Evolutionary conservation across 2,329 filamentous ascomycete genomes (phyloP), one percentile per base, ranked within the genome.

Genomic region (Dichotomopilus funicola): DNA sequence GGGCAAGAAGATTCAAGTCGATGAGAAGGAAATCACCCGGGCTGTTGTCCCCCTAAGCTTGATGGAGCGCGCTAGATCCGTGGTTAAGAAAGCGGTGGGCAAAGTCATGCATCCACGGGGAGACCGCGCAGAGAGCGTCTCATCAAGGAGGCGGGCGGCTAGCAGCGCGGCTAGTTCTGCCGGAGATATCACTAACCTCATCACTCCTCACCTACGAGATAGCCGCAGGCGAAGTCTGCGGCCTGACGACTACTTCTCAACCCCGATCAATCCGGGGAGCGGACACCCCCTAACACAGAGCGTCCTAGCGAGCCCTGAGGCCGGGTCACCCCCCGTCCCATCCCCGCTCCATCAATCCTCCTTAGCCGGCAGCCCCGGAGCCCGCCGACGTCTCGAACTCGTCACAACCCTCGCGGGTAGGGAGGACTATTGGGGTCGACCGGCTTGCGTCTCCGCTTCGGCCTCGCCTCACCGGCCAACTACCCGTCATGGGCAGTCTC

Each of bases 41-140:
- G 94, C 94, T 55, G 94, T 99, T 54, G 87, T 95, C 12, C 91
- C 91, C 38, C 83, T 96, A 50, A 91, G 87, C 6, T 84, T 96
- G 59, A 78, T 97, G 19, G 89, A 96, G 66, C 86, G 90, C 37
- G 88, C 94, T 49, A 83, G 85, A 47, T 95, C 88, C 10, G 88
- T 84, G 41, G 80, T 95, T 49, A 86, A 85, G 71, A 86, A 86
- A 66, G 77, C 80, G 4, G 75, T 85, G 5, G 80, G 76, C 54
- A 86, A 85, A 68, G 79, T 86, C 51, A 84, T 84, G 57, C 79
- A 85, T 61, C 76, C 82, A 19, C 75, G 82, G 6, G 72, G 73
- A 47, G 83, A 86, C 52, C 77, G 81, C 54, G 72, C 76, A 49
- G 80, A 85, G 55, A 78, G 75, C 55, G 70, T 70, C 41, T 74